Evolutionary conservation across 768 basidiomycete genomes (phyloP), one percentile per base, ranked within the genome.

Genomic region (Cubamyces lactineus): DNA sequence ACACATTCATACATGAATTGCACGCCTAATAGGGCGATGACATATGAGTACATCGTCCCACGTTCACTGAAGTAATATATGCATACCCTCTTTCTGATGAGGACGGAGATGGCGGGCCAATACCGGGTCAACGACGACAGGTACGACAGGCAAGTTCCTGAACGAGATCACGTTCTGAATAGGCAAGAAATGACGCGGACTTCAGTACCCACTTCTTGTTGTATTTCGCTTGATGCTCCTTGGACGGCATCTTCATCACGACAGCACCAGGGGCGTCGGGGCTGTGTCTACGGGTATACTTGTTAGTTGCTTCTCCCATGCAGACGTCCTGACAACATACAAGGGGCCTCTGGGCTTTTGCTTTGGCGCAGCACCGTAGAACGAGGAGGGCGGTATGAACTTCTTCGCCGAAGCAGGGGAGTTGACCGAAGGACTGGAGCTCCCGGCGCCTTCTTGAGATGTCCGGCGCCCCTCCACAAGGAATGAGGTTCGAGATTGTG

Each of bases 1-100:
- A 96, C 91, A 69, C 89, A 93, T 70, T 96, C 93, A 70, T 99
- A 99, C 79, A 99, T 77, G 74, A 99, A 99, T 71, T 85, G 84
- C 38, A 94, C 82, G 30, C 92, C 89, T 89, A 58, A 5, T 1
- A 58, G 13, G 57, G 23, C 17, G 45, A 46, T 57, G 38, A 62
- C 12, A 53, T 58, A 41, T 1, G 5, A 6, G 7, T 30, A 34
- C 15, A 26, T 28, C 17, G 47, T n/a, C n/a, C n/a, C n/a, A n/a
- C n/a, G n/a, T n/a, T n/a, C n/a, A 46, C 17, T 15, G 19, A 8
- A 28, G 9, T 12, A 58, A 58, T 39, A 21, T 28, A 74, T 68
- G 53, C 69, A 24, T 57, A 84, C 94, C 95, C 81, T 97, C 95
- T 48, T 83, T 80, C 70, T 99, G 97, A 76, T 99, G 97, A 15